These are phyloP conservation scores for Penicilliopsis zonata DNA, from an alignment of 495 filamentous ascomycete genomes.

Conservation along the genomic window DNA sequence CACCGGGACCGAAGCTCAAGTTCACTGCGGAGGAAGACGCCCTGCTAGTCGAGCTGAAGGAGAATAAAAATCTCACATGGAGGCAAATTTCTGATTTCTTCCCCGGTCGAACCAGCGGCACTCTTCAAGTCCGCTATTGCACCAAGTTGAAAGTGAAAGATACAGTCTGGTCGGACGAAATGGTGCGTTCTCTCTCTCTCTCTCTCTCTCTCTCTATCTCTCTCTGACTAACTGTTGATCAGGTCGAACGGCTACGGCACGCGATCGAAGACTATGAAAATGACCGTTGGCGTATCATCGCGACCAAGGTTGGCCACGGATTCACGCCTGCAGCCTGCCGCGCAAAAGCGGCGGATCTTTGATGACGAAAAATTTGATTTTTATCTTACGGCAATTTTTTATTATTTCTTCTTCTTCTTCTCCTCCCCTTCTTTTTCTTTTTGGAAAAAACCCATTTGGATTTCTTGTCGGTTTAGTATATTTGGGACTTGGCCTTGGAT, in stretches of 20 bases:
- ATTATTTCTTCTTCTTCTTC: neutral
- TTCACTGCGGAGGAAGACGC: conserved; percentile 85
- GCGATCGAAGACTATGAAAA: conserved; percentile 82
- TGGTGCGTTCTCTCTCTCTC: conserved; percentile 44
- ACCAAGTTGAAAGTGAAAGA: conserved; percentile 88
- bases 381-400: neutral
- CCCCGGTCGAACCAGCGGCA: conserved; percentile 75
- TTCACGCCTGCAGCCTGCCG: conserved; percentile 77
- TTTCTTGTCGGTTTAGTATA: too few relatives aligned
- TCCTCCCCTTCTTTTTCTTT: too few relatives aligned
- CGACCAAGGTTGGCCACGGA: conserved; percentile 74
- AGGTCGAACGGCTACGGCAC: conserved; percentile 68
- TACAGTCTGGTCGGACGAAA: conserved; percentile 85
- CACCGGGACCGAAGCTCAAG: conserved; percentile 74
- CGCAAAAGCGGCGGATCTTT: conserved; percentile 58
- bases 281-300: conserved; percentile 79
- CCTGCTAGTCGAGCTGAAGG: conserved; percentile 75
- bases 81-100: conserved; percentile 95
- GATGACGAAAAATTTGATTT: too few relatives aligned
- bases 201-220: conserved; percentile 3
- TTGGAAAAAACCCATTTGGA: too few relatives aligned
- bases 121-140: conserved; percentile 86
- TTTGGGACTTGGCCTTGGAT: too few relatives aligned
- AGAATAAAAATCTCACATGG: conserved; percentile 87
- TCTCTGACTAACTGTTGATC: conserved; percentile 1